These are phyloP conservation scores for Pichia sporocuriosa DNA, from an alignment of 805 yeast genomes.

Conservation along the genomic window DNA sequence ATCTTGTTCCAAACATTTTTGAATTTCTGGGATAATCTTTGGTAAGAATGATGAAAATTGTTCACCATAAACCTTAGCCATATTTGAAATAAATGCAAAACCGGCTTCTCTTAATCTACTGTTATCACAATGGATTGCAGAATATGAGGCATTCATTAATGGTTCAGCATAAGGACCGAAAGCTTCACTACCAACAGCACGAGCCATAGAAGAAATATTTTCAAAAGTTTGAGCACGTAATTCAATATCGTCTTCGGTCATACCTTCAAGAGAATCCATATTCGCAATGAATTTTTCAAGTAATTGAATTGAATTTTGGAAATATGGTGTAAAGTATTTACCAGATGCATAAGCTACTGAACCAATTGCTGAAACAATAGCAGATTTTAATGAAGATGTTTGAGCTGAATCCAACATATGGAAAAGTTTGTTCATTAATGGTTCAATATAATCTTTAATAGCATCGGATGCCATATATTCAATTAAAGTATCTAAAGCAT, in stretches of 20 bases:
- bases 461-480: conserved; percentile 89
- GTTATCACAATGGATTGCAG: conserved; percentile 67
- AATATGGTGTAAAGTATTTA: conserved; percentile 78
- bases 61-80: conserved; percentile 91
- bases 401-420: conserved; percentile 72
- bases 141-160: conserved; percentile 79
- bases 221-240: conserved; percentile 89
- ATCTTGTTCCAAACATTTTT: conserved; percentile 76
- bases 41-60: conserved; percentile 84
- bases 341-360: conserved; percentile 96
- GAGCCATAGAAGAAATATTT: conserved; percentile 88
- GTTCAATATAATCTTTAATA: conserved; percentile 70
- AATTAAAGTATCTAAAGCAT: conserved; percentile 83
- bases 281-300: conserved; percentile 77
- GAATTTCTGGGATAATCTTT: conserved; percentile 75
- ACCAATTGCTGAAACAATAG: conserved; percentile 91
- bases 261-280: conserved; percentile 59
- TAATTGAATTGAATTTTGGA: conserved; percentile 69
- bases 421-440: conserved; percentile 84
- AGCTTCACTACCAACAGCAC: conserved; percentile 90
- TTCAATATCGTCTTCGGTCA: conserved; percentile 85
- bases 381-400: conserved; percentile 66
- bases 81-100: conserved; percentile 83
- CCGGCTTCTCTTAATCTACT: conserved; percentile 91
- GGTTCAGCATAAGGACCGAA: conserved; percentile 85